Conservation (phyloP, 768 basidiomycete species). For the Mrakia blollopis region DNA sequence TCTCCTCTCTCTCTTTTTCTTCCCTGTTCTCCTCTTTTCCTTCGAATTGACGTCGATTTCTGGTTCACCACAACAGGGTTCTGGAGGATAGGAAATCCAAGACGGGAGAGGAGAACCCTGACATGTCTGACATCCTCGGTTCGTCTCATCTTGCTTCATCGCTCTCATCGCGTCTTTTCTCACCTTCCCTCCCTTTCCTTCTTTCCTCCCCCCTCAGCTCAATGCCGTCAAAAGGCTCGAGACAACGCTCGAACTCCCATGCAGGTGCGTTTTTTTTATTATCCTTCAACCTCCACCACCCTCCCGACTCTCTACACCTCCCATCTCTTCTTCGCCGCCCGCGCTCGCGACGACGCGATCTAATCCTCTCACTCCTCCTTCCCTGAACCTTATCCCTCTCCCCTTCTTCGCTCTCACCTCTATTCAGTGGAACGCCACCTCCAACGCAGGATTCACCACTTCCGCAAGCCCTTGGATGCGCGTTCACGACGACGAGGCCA, state of each 20-base stretch:
- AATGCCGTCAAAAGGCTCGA: conserved; percentile 43
- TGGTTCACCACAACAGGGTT: neutral
- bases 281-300: neutral
- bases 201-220: neutral
- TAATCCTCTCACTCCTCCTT: neutral
- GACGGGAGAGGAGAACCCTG: conserved; percentile 47
- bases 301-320: neutral
- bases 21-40: neutral
- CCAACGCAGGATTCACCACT: conserved; percentile 62
- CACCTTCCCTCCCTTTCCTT: neutral
- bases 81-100: conserved; percentile 33
- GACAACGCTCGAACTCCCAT: conserved; percentile 69
- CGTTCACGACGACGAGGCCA: conserved; percentile 53
- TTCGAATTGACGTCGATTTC: too few species aligned
- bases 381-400: neutral
- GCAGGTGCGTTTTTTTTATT: conserved; percentile 50
- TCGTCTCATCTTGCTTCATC: conserved; percentile 40
- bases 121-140: conserved; percentile 61
- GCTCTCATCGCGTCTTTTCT: neutral
- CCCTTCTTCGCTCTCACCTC: neutral
- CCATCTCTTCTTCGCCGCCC: neutral
- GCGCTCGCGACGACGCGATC: conserved; percentile 1
- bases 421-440: conserved; percentile 54
- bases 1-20: neutral
- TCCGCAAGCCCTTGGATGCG: conserved; percentile 65